Percentiles rank a stretch among this genome's conserved stretches.
Conservation (phyloP, 306 rosid species). For the Inga leiocalycina region DNA sequence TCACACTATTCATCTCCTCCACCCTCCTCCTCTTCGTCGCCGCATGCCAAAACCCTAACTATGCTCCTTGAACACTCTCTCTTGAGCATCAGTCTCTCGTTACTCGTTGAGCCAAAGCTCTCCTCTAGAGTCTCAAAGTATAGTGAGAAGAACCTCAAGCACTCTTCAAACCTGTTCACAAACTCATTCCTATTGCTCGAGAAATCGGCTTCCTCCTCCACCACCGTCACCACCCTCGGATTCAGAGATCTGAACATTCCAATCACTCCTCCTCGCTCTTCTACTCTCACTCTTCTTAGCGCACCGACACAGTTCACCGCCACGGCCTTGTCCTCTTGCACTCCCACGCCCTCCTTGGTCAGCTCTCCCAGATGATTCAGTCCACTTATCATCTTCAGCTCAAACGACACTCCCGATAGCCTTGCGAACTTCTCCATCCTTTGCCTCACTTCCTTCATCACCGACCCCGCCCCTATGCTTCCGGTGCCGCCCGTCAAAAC, state of each 20-base stretch:
- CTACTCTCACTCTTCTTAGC: slow-evolving; percentile 52
- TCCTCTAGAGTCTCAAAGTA: slow-evolving; percentile 85
- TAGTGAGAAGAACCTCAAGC: slow-evolving; percentile 68
- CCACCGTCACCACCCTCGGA: slow-evolving; percentile 69
- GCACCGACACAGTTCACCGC: slow-evolving; percentile 77
- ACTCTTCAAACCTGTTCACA: slow-evolving; percentile 66
- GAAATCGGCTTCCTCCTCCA: slow-evolving; percentile 85
- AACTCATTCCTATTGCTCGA: slow-evolving; percentile 45
- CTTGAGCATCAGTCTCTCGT: slow-evolving; percentile 68
- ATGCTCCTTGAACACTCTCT: slow-evolving; percentile 59
- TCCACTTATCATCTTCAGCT: slow-evolving; percentile 57
- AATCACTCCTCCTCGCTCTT: slow-evolving; percentile 54
- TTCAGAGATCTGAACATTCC: slow-evolving; percentile 46
- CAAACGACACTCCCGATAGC: slow-evolving; percentile 87
- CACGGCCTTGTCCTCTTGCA: slow-evolving; percentile 65
- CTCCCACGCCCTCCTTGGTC: slow-evolving; percentile 55
- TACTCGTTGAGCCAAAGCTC: slow-evolving; percentile 68
- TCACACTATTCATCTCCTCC: slow-evolving; percentile 46
- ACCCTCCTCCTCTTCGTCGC: no score
- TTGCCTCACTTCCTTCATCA: slow-evolving; percentile 70
- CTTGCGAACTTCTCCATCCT: slow-evolving; percentile 87
- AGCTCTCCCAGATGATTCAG: slow-evolving; percentile 48
- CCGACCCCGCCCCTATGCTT: slow-evolving; percentile 24
- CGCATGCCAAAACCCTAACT: no score
- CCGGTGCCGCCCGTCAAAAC: slow-evolving; percentile 27